A percentile compares a stretch with the other conserved stretches of the same genome.
These are phyloP conservation scores for Penicillium turbatum DNA, from an alignment of 495 filamentous ascomycete species.

Conservation along the genomic window DNA sequence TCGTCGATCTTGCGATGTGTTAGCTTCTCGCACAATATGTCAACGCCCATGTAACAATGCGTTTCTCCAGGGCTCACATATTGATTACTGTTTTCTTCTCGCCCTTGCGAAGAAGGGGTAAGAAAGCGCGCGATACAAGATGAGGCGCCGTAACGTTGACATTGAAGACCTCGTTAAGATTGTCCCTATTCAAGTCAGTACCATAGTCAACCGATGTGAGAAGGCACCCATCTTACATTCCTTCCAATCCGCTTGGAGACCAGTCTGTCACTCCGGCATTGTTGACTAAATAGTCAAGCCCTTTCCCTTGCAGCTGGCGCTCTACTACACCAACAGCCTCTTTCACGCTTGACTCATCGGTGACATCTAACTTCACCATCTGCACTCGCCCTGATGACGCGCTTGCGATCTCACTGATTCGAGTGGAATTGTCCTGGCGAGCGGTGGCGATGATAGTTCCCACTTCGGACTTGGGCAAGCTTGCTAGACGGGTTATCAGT, in stretches of 20 bases:
- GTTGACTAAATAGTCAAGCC: constrained; percentile 51
- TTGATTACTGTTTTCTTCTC: constrained; percentile 44
- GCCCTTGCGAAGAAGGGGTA: constrained; percentile 45
- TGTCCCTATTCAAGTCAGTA: constrained; percentile 19
- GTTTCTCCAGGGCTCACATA: constrained; percentile 28
- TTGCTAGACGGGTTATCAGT: constrained; percentile 35
- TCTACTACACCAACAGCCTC: constrained; percentile 36
- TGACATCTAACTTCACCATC: constrained; percentile 44
- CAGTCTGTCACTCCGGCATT: constrained; percentile 40
- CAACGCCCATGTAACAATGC: background rate
- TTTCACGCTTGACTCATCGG: constrained; percentile 37
- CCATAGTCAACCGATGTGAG: background rate
- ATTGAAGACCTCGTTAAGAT: constrained; percentile 38
- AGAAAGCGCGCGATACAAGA: constrained; percentile 37
- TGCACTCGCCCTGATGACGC: constrained; percentile 34
- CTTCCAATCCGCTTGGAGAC: constrained; percentile 21
- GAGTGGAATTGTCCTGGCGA: constrained; percentile 26
- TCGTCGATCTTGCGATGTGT: constrained; percentile 27
- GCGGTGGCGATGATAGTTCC: constrained; percentile 35
- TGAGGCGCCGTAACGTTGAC: constrained; percentile 45
- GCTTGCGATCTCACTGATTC: constrained; percentile 22
- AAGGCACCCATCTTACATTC: constrained; percentile 27
- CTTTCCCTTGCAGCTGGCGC: constrained; percentile 34
- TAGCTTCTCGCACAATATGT: background rate
- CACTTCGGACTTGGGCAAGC: constrained; percentile 29